Conservation (phyloP, 306 rosid species). For the Malus sieversii region DNA sequence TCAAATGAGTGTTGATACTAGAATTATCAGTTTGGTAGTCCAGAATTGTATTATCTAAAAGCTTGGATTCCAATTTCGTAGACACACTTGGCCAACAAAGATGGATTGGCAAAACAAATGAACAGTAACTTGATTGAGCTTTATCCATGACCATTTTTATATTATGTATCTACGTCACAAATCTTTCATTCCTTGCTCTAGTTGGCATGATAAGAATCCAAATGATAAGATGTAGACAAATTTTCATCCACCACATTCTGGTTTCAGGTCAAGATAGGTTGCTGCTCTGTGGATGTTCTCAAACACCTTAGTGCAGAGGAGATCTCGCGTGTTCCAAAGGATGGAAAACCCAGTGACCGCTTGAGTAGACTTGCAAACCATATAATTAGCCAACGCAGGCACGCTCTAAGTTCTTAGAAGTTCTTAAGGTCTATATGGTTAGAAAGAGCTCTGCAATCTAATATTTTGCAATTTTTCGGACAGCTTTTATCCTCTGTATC, state of each 20-base stretch:
- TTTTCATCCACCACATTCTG: constrained; percentile 1
- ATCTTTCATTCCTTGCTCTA: neutral
- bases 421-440: neutral
- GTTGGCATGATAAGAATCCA: neutral
- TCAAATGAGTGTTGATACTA: neutral
- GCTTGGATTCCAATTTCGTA: neutral
- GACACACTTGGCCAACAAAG: neutral
- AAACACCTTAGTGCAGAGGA: constrained; percentile 93
- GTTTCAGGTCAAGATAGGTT: constrained; percentile 81
- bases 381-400: constrained; percentile 73
- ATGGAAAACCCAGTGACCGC: constrained; percentile 68
- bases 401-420: neutral
- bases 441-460: constrained; percentile 7
- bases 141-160: neutral
- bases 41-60: neutral
- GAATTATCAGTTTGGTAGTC: neutral
- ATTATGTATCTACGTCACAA: neutral
- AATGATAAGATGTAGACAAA: neutral
- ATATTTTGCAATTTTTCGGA: constrained; percentile 9
- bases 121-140: neutral
- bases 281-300: constrained; percentile 81
- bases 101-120: neutral
- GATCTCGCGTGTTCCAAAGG: constrained; percentile 62
- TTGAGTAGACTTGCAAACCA: constrained; percentile 75
- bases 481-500: constrained; percentile 94